These are phyloP conservation scores for Saccharomycopsis synnaedendra DNA, from an alignment of 805 yeast genomes.

Conservation along the genomic window DNA sequence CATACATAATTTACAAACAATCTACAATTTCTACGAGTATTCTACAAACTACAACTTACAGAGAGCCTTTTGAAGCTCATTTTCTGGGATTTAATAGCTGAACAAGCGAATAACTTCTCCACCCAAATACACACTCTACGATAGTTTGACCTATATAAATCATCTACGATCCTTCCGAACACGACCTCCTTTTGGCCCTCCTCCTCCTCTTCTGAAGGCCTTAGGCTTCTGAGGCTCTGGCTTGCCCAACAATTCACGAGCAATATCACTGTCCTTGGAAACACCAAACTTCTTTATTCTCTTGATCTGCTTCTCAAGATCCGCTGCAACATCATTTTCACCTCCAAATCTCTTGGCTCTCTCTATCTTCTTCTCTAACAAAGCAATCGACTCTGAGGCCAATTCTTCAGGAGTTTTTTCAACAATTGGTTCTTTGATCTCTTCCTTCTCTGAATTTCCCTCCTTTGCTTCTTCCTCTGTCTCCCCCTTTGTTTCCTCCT, in stretches of 20 bases:
- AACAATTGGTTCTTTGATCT: slow-evolving; percentile 22
- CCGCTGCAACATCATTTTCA: slow-evolving; percentile 32
- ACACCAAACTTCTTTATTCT: slow-evolving; percentile 83
- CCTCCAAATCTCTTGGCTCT: slow-evolving; percentile 75
- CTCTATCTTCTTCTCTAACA: slow-evolving; percentile 51
- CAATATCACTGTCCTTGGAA: slow-evolving; percentile 52
- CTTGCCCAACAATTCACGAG: slow-evolving; percentile 51
- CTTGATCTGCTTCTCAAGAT: slow-evolving; percentile 48
- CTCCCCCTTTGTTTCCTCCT: slow-evolving; percentile 14
- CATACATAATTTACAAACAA: no score
- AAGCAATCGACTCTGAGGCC: slow-evolving; percentile 54
- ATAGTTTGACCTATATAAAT: no score
- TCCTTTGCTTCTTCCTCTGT: slow-evolving; percentile 10
- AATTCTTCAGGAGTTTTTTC: slow-evolving; percentile 57
- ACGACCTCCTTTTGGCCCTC: neutral
- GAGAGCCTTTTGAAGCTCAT: no score
- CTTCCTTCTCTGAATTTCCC: slow-evolving; percentile 16
- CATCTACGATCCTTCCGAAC: no score
- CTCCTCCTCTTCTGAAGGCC: slow-evolving; percentile 5
- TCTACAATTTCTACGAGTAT: no score
- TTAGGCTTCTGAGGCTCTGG: slow-evolving; percentile 18
- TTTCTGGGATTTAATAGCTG: no score
- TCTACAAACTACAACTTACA: no score
- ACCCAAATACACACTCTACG: no score
- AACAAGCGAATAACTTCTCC: no score